Percentiles rank a stretch among this genome's conserved stretches.
Conservation (phyloP, 805 yeast genomes). For the Ogataea henricii region DNA sequence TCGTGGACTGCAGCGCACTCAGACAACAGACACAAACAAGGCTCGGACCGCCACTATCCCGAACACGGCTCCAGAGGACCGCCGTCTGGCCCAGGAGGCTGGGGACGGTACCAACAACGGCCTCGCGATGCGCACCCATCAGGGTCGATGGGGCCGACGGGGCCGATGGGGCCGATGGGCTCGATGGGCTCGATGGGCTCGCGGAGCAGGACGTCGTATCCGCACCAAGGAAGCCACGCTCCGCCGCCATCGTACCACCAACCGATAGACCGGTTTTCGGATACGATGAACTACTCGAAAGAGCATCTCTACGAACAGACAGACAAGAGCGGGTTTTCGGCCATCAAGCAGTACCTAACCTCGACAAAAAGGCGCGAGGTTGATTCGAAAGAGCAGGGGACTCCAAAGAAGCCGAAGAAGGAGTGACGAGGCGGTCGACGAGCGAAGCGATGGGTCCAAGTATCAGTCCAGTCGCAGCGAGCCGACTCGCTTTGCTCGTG, state of each 20-base stretch:
- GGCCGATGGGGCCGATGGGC: too few species aligned
- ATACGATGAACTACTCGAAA: constrained; percentile 6
- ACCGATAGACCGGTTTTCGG: neutral
- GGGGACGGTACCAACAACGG: neutral
- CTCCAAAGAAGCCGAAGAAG: constrained; percentile 14
- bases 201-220: too few species aligned
- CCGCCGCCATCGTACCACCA: neutral
- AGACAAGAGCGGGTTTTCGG: constrained; percentile 20
- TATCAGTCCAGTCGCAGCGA: neutral
- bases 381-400: constrained; percentile 5
- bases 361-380: constrained; percentile 18
- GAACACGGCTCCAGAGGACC: neutral
- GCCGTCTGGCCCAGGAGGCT: neutral
- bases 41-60: neutral
- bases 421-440: neutral
- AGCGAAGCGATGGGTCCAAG: too few species aligned
- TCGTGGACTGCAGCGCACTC: constrained; percentile 4
- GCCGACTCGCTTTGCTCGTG: neutral
- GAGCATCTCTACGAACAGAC: constrained; percentile 17
- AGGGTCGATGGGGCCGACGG: neutral
- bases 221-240: neutral
- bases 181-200: too few species aligned
- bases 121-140: neutral
- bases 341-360: constrained; percentile 19
- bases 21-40: constrained; percentile 5